A percentile compares a stretch with the other conserved stretches of the same genome.
These are phyloP conservation scores for Hymenoscyphus fructigenus DNA, from an alignment of 2,329 filamentous ascomycete genomes.

Conservation along the genomic window DNA sequence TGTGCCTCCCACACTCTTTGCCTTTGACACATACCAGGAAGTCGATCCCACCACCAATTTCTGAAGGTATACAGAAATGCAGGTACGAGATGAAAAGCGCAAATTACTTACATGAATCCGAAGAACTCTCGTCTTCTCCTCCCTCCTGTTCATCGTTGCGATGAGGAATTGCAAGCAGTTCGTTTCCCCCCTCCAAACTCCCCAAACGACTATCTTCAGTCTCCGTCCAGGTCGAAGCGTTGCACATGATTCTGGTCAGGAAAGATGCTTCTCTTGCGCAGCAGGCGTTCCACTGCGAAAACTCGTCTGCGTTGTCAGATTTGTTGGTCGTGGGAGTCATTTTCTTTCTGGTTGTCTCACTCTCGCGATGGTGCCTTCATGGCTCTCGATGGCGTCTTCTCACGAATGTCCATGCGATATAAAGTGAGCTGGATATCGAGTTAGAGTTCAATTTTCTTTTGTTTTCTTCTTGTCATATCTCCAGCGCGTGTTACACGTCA, in stretches of 20 bases:
- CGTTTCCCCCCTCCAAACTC: neutral
- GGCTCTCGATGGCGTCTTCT: neutral
- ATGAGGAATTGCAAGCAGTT: neutral
- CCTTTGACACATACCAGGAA: neutral
- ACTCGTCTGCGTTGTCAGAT: neutral
- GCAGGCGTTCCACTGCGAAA: constrained; percentile 25
- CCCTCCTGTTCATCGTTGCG: constrained; percentile 1
- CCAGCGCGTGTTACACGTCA: neutral
- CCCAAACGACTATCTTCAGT: constrained; percentile 1
- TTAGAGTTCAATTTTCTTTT: neutral
- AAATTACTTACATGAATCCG: neutral
- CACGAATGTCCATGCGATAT: neutral
- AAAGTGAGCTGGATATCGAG: neutral
- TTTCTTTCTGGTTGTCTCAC: neutral
- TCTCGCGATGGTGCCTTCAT: neutral
- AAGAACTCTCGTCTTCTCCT: neutral
- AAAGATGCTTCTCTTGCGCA: constrained; percentile 16
- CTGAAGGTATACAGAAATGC: neutral
- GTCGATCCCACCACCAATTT: neutral
- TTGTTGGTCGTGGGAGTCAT: neutral
- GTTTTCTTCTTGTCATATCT: neutral
- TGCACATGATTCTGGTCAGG: constrained; percentile 14
- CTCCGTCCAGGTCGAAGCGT: constrained; percentile 14
- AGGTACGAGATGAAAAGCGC: neutral
- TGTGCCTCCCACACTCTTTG: neutral